Conservation (phyloP, 805 yeast species). For the Tetrapisispora phaffii region DNA sequence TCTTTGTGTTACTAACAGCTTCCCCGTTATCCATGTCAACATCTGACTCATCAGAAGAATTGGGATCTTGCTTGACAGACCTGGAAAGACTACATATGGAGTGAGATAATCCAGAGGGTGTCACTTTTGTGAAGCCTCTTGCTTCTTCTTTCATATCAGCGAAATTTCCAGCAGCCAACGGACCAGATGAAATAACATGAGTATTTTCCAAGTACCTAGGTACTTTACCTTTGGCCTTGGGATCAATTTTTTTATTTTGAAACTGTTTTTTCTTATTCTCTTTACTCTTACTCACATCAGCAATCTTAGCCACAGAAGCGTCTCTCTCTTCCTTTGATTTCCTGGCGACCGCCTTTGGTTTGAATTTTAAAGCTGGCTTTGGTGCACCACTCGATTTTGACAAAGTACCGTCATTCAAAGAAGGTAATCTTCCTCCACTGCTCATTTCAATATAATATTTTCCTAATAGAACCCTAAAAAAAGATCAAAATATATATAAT, state of each 20-base stretch:
- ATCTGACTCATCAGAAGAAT: conserved; percentile 29
- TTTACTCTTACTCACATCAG: conserved; percentile 13
- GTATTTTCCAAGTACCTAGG: conserved; percentile 34
- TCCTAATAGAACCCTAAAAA: too few species aligned
- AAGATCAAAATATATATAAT: too few species aligned
- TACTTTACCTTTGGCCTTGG: conserved; percentile 7
- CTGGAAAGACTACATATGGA: conserved; percentile 5
- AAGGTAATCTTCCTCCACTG: conserved; percentile 21
- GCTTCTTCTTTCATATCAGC: conserved; percentile 20
- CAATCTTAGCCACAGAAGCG: conserved; percentile 55
- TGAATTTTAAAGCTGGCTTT: conserved; percentile 57
- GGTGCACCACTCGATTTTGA: conserved; percentile 3
- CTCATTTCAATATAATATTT: too few species aligned
- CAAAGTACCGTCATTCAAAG: conserved; percentile 16
- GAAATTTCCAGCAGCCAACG: conserved; percentile 53
- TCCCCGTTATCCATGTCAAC: conserved; percentile 25
- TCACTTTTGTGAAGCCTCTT: conserved; percentile 20
- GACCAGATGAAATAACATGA: conserved; percentile 62
- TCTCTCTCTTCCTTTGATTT: conserved; percentile 78
- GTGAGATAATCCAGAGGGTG: not conserved
- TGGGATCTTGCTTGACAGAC: conserved; percentile 1
- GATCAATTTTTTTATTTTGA: not conserved
- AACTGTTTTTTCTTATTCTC: conserved; percentile 12
- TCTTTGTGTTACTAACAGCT: not conserved
- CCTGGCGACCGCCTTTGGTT: conserved; percentile 81